A percentile compares a stretch with the other conserved stretches of the same genome.
Evolutionary conservation across 257 asterid genomes (phyloP).

Genomic region (Solanum megistacrolobum): DNA sequence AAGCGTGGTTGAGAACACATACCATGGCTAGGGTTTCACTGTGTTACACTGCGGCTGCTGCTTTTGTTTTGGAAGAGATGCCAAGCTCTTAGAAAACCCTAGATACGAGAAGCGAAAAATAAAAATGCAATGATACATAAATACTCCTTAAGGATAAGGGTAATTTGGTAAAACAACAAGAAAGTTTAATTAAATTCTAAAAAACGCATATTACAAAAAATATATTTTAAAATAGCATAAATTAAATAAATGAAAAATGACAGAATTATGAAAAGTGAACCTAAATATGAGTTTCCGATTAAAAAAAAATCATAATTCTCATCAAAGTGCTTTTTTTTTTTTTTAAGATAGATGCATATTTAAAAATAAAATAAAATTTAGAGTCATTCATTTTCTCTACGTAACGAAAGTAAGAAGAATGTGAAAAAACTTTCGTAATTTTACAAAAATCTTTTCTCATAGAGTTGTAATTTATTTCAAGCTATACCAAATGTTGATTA

Average conservation of each 20-base stretch:
- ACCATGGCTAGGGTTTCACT: constrained; percentile 4
- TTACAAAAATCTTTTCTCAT: neutral
- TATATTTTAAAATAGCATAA: neutral
- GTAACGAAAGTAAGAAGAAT: too few relatives aligned
- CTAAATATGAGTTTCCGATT: neutral
- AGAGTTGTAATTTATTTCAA: neutral
- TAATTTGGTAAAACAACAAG: neutral
- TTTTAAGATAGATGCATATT: neutral
- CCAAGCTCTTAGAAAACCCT: neutral
- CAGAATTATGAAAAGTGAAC: neutral
- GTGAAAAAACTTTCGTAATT: neutral
- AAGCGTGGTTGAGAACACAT: neutral
- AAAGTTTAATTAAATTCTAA: neutral
- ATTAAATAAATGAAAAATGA: neutral
- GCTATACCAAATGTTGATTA: neutral
- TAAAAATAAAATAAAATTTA: too few relatives aligned
- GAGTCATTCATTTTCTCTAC: neutral
- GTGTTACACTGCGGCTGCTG: neutral
- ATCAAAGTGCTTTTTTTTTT: neutral
- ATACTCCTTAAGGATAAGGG: neutral
- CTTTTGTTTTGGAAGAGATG: neutral
- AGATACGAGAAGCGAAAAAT: neutral
- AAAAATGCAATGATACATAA: neutral
- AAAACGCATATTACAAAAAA: too few relatives aligned
- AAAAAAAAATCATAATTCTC: too few relatives aligned